Evolutionary conservation across 1,284 basidiomycete species (phyloP), one percentile per base, ranked within the genome.

Genomic region (Phellopilus nigrolimitatus): DNA sequence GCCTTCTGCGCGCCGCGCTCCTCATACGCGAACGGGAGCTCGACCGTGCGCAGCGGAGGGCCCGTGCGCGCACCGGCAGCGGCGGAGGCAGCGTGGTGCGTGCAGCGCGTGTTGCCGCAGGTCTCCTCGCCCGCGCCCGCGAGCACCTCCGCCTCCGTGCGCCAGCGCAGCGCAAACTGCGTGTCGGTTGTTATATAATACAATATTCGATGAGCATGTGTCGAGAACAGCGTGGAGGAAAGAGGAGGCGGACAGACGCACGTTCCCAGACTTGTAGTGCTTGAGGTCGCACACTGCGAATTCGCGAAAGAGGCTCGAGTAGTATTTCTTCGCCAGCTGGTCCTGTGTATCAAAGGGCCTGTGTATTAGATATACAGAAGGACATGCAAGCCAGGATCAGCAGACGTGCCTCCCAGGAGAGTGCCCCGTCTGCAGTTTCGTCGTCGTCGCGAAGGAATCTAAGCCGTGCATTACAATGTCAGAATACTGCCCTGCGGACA

Each of bases 211-310:
- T 24, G 19, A 8, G 19, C n/a, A 22, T 42, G 15, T 17, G 36
- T 38, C 6, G 13, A 38, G 21, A 13, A 15, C 9, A 40, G 39
- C 22, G 33, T 10, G 3, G 22, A 49, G 47, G 31, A 28, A 33
- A 21, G 21, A 19, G 17, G n/a, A 37, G 24, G 25, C 17, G 72
- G 57, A 55, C 31, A 51, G 36, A 61, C 73, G 45, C 42, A 91
- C 89, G 54, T 87, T 85, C n/a, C 91, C 89, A 0, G 87, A 84
- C 69, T 93, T 95, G 75, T 88, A 95, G 64, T 95, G 93, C 68
- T 95, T 95, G 56, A 97, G 71, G 68, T 97, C 91, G 63, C 93
- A 91, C 40, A 97, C 73, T 0, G 91, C 92, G 63, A 86, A 95
- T 68, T 97, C 93, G 55, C 90, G 85, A 65, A 91, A 95, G 4